Base-by-base conservation (phyloP, 768 basidiomycete species). In the Lentinula boryana region DNA sequence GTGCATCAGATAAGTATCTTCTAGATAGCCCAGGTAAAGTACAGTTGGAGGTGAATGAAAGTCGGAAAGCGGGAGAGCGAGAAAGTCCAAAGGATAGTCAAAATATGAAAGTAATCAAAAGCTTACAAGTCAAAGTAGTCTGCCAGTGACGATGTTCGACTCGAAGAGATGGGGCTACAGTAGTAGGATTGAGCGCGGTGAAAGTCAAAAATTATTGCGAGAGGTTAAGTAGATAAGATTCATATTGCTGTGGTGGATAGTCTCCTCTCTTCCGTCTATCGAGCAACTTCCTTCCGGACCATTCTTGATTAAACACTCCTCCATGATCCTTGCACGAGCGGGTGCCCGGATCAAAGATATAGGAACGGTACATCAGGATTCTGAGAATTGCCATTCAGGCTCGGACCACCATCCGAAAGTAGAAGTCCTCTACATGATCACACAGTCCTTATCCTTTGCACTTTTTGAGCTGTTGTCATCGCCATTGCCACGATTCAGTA, bases 361-460 rank as follows among this genome's bases (percentile, higher is more conserved):
- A 27, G 10, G 33, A n/a, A 21, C 35, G 12, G 10, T 6, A n/a
- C 5, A 5, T 13, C 33, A 23, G 12, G 53, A 40, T 5, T 4
- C 10, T 21, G n/a, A 18, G 50, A 1, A 16, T 21, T 36, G 18
- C 15, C 15, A 35, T 53, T 23, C 3, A 16, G 10, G 36, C 53
- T 23, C 53, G 3, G 33, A n/a, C 16, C 53, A 21, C 53, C 5
- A 38, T 16, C 32, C 27, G 8, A n/a, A 40, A 35, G 16, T 15
- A 36, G 33, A 16, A 38, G n/a, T 31, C 33, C 32, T 63, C 79
- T 80, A 95, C 93, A 94, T 94, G 69, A 95, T 86, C 52, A 91
- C 75, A 69, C 93, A 95, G 70, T 86, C 86, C 73, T 87, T 87
- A 58, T 75, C 76, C 27, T 76, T 78, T 69, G 86, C 84, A 55